A percentile compares a stretch with the other conserved stretches of the same genome.
phyloP scores from a whole-genome alignment of 768 basidiomycete species.

The Dentipellis fragilis region DNA sequence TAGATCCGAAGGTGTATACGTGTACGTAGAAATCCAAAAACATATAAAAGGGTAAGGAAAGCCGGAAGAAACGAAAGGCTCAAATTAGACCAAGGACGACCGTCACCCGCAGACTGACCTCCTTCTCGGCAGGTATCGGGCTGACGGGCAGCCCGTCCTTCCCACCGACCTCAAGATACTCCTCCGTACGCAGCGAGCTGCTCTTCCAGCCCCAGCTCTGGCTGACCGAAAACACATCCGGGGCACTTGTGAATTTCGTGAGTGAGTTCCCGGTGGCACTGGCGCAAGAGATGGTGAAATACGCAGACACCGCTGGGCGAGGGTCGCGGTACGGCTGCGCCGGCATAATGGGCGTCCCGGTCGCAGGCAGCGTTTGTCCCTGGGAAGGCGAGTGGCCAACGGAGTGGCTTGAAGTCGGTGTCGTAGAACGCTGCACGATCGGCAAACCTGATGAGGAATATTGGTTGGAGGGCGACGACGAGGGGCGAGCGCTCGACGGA shows the following conservation, averaged over 20 bases:
- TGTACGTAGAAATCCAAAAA: background rate
- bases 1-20: no score
- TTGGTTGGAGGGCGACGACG: background rate
- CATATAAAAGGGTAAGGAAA: background rate
- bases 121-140: slow-evolving; percentile 16
- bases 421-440: slow-evolving; percentile 6
- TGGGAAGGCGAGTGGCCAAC: slow-evolving; percentile 5
- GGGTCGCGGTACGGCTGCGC: slow-evolving; percentile 69
- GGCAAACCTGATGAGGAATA: slow-evolving; percentile 12
- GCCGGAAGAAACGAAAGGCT: background rate
- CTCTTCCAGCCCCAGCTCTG: slow-evolving; percentile 96
- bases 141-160: slow-evolving; percentile 5
- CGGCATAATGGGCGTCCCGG: slow-evolving; percentile 38
- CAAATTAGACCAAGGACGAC: slow-evolving; percentile 38
- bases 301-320: slow-evolving; percentile 59
- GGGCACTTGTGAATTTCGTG: slow-evolving; percentile 77
- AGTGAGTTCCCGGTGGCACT: slow-evolving; percentile 73
- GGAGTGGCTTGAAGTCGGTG: slow-evolving; percentile 11
- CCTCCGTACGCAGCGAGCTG: slow-evolving; percentile 39
- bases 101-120: slow-evolving; percentile 68
- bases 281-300: slow-evolving; percentile 77
- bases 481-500: background rate
- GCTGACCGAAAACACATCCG: slow-evolving; percentile 74
- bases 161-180: slow-evolving; percentile 26
- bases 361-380: slow-evolving; percentile 26